Conservation (phyloP, 2,329 filamentous ascomycete genomes). For the Fusarium nematophilum region DNA sequence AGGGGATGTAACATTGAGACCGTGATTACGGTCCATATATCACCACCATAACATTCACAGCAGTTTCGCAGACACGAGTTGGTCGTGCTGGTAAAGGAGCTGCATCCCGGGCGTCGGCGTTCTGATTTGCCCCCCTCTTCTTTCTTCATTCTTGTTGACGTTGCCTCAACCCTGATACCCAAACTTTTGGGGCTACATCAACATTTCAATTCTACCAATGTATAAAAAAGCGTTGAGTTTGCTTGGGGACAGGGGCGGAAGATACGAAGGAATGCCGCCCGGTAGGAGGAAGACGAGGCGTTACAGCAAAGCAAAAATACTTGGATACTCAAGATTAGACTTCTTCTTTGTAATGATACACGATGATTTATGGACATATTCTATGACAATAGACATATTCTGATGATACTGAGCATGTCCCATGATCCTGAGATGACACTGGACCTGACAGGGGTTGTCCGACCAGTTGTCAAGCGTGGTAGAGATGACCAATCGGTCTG, state of each 20-base stretch:
- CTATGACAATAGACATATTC: too few species aligned
- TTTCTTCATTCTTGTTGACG: conserved; percentile 15
- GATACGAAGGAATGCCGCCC: conserved; percentile 16
- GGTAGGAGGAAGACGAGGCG: conserved; percentile 17
- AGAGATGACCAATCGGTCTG: too few species aligned
- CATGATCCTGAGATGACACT: too few species aligned
- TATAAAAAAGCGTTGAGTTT: conserved; percentile 29
- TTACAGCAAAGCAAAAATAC: conserved; percentile 16
- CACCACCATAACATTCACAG: conserved; percentile 23
- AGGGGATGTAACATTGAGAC: conserved; percentile 50
- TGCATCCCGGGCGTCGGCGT: conserved; percentile 31
- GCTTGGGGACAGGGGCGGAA: conserved; percentile 9
- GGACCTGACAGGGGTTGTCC: too few species aligned
- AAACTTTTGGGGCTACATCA: conserved; percentile 32
- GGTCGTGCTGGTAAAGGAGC: conserved; percentile 5
- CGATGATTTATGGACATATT: conserved; percentile 23
- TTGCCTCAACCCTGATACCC: conserved; percentile 38
- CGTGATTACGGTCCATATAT: conserved; percentile 39
- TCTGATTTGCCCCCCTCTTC: neutral
- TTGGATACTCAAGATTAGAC: conserved; percentile 32
- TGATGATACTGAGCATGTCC: too few species aligned
- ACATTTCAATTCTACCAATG: conserved; percentile 35
- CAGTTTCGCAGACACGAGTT: conserved; percentile 10
- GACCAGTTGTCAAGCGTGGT: too few species aligned
- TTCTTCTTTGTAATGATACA: conserved; percentile 34